phyloP scores from a whole-genome alignment of 805 yeast species.

The Cyberlindnera euphorbiiphila region DNA sequence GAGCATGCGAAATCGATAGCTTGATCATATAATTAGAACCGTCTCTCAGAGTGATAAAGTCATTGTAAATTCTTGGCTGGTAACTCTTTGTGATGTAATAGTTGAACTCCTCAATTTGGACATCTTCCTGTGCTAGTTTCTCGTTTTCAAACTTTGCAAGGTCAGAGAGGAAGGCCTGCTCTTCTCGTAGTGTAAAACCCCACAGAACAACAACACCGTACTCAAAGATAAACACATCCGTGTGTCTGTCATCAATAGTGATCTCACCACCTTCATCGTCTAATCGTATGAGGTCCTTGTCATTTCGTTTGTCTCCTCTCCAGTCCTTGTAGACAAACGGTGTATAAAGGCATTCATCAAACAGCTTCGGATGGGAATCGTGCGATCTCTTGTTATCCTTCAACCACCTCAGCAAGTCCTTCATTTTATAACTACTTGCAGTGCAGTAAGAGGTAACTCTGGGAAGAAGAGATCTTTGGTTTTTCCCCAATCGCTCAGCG shows the following conservation, averaged over 20 bases:
- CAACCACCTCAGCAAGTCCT: conserved; percentile 80
- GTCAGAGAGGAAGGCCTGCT: conserved; percentile 73
- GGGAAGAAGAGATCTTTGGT: conserved; percentile 71
- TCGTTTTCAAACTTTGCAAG: conserved; percentile 90
- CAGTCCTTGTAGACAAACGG: conserved; percentile 81
- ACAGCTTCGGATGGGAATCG: conserved; percentile 78
- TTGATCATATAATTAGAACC: conserved; percentile 88
- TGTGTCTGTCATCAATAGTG: conserved; percentile 71
- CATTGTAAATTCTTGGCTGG: conserved; percentile 94
- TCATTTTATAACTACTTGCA: conserved; percentile 87
- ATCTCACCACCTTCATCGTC: conserved; percentile 97
- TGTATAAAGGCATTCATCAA: conserved; percentile 93
- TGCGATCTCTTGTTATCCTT: conserved; percentile 70
- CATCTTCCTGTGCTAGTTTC: conserved; percentile 85
- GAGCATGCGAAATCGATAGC: conserved; percentile 89
- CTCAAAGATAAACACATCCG: conserved; percentile 85
- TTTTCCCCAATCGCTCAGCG: conserved; percentile 88
- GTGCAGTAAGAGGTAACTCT: conserved; percentile 96
- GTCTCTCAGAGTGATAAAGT: conserved; percentile 88
- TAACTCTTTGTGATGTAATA: conserved; percentile 91
- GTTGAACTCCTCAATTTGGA: conserved; percentile 92
- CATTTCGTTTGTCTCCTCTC: conserved; percentile 51
- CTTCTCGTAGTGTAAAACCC: conserved; percentile 90
- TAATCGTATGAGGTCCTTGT: conserved; percentile 54
- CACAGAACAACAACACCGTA: conserved; percentile 97